A percentile compares a stretch with the other conserved stretches of the same genome.
phyloP scores from a whole-genome alignment of 768 basidiomycete species.

The Boletus sp. region DNA sequence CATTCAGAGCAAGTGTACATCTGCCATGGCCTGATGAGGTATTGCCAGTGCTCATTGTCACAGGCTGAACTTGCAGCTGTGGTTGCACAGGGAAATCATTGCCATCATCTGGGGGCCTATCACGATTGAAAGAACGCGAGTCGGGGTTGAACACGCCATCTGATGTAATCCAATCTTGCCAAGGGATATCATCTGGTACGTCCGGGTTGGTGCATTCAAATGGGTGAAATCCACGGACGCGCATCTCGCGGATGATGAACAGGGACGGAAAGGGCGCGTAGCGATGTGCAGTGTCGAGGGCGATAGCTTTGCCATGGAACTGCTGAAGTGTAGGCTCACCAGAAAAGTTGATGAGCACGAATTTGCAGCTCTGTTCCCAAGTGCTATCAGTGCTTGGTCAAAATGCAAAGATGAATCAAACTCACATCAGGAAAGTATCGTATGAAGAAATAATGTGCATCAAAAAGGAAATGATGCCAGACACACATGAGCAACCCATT shows the following conservation, averaged over 20 bases:
- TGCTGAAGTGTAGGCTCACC: neutral
- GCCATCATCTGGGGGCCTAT: no score
- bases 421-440: neutral
- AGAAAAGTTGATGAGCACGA: neutral
- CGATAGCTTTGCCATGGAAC: neutral
- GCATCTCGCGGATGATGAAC: neutral
- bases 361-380: neutral
- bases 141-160: neutral
- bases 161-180: neutral
- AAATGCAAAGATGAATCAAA: neutral
- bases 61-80: no score
- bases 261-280: neutral
- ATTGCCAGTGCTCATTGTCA: no score
- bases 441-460: neutral
- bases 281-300: neutral
- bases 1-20: no score
- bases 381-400: neutral
- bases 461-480: fast-evolving
- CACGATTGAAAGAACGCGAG: no score
- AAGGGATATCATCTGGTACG: neutral
- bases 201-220: neutral
- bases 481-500: neutral
- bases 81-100: no score
- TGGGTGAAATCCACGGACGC: neutral
- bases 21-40: no score